Percentiles rank a stretch among this genome's conserved stretches.
phyloP scores from a whole-genome alignment of 306 rosid genomes.

The Canavalia gladiata region DNA sequence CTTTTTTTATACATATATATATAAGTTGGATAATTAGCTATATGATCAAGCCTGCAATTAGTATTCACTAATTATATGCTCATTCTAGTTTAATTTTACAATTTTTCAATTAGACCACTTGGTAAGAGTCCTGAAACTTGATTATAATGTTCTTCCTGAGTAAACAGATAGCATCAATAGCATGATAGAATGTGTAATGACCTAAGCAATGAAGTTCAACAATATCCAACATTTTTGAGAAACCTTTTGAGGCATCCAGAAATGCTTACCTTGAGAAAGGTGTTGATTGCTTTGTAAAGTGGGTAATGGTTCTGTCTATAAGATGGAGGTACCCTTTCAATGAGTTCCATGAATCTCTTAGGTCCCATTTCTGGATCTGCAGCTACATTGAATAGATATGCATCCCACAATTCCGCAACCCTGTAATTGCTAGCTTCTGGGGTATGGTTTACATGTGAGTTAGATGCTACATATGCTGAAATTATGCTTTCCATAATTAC shows the following conservation, averaged over 20 bases:
- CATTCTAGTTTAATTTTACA: conserved; percentile 9
- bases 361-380: conserved; percentile 63
- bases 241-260: conserved; percentile 23
- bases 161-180: conserved; percentile 20
- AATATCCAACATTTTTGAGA: background rate
- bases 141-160: background rate
- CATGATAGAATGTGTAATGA: conserved; percentile 28
- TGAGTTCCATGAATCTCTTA: conserved; percentile 75
- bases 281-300: conserved; percentile 71
- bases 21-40: background rate
- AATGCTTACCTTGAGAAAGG: conserved; percentile 69
- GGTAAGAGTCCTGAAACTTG: conserved; percentile 9
- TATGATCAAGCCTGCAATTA: background rate
- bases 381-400: conserved; percentile 66
- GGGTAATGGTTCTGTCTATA: conserved; percentile 76
- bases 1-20: background rate
- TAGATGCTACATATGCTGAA: conserved; percentile 59
- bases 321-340: conserved; percentile 72
- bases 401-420: conserved; percentile 86
- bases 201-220: conserved; percentile 10
- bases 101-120: conserved; percentile 6
- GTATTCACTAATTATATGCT: background rate
- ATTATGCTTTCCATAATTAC: conserved; percentile 77
- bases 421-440: conserved; percentile 55
- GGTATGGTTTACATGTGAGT: conserved; percentile 52